These are phyloP conservation scores for Saccharomycopsis malanga DNA, from an alignment of 805 yeast genomes.

Conservation along the genomic window DNA sequence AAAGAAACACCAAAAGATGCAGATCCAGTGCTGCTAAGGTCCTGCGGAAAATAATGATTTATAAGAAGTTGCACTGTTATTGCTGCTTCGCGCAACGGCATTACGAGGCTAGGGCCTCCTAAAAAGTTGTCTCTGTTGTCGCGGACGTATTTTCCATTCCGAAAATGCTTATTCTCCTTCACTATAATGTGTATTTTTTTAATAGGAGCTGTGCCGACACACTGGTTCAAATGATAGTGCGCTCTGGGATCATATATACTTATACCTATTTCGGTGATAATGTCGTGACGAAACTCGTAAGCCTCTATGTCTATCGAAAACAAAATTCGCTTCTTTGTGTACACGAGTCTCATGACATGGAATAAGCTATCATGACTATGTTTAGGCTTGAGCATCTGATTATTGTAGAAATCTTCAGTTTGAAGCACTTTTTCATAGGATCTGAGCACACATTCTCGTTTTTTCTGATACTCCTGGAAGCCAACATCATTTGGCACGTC, in stretches of 20 bases:
- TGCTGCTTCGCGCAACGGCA: slow-evolving; percentile 33
- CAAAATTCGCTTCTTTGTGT: slow-evolving; percentile 28
- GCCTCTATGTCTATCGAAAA: slow-evolving; percentile 53
- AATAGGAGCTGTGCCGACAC: slow-evolving; percentile 43
- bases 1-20: slow-evolving; percentile 28
- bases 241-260: slow-evolving; percentile 48
- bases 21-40: slow-evolving; percentile 27
- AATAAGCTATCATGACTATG: background rate
- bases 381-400: background rate
- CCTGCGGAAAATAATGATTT: slow-evolving; percentile 35
- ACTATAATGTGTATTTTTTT: slow-evolving; percentile 41
- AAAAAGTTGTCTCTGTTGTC: slow-evolving; percentile 46
- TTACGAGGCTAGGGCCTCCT: slow-evolving; percentile 41
- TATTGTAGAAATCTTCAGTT: background rate
- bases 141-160: slow-evolving; percentile 49
- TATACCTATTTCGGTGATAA: slow-evolving; percentile 52
- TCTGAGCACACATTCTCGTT: background rate
- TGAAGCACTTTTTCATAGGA: background rate
- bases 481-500: background rate
- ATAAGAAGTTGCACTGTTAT: slow-evolving; percentile 37
- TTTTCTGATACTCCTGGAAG: background rate
- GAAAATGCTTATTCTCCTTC: slow-evolving; percentile 34
- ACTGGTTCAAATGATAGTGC: slow-evolving; percentile 31
- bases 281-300: slow-evolving; percentile 36
- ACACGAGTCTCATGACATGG: slow-evolving; percentile 11